Conservation (phyloP, 2,329 filamentous ascomycete species). For the Fusarium mexicanum region DNA sequence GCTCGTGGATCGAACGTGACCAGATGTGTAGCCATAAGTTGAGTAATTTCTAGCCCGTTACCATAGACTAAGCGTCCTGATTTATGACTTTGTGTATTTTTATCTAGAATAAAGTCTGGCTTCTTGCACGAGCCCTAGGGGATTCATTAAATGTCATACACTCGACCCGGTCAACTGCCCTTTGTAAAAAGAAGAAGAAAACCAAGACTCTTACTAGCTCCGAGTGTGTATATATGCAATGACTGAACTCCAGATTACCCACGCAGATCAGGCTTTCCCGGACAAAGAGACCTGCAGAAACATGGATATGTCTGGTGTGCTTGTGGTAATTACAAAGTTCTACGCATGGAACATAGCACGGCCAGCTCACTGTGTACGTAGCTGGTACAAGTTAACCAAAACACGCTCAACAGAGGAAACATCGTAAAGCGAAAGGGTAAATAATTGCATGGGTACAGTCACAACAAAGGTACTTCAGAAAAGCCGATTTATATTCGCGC, state of each 20-base stretch:
- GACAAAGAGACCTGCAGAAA: constrained; percentile 5
- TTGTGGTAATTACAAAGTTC: neutral
- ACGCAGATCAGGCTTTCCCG: constrained; percentile 13
- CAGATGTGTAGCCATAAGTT: neutral
- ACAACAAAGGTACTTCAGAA: constrained; percentile 11
- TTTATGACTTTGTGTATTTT: neutral
- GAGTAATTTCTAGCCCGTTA: neutral
- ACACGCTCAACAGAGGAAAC: neutral
- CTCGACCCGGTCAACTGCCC: neutral
- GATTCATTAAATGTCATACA: neutral
- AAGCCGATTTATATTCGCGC: constrained; percentile 51
- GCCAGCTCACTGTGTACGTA: neutral
- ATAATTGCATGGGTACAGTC: constrained; percentile 20
- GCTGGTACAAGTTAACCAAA: neutral
- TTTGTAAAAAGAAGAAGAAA: neutral
- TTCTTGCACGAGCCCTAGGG: neutral
- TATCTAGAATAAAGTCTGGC: neutral
- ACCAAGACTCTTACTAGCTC: neutral
- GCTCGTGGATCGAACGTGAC: neutral
- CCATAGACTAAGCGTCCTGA: neutral
- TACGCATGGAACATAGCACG: neutral
- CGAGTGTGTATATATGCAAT: neutral
- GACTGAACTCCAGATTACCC: neutral
- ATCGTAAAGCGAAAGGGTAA: constrained; percentile 2
- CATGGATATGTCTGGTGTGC: neutral